Base-by-base conservation (phyloP, 1,284 basidiomycete species). In the Melanopsichium pennsylvanicum region DNA sequence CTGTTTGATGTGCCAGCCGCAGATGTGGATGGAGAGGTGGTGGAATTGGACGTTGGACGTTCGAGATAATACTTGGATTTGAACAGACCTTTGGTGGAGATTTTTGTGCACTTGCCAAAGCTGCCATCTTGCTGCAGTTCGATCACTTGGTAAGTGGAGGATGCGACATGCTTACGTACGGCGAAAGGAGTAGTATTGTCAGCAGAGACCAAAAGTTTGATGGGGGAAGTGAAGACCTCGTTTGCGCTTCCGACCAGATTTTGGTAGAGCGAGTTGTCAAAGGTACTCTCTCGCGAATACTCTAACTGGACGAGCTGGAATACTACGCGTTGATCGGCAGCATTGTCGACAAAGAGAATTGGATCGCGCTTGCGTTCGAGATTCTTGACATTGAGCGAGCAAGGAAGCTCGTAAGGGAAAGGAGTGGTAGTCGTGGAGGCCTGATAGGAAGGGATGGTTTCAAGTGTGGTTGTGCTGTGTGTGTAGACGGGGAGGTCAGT, bases 61-160 rank as follows among this genome's bases (percentile, higher is more conserved):
- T 68, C 58, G 39, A 68, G 51, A 29, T 57, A 42, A 37, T 68
- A 68, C 31, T 68, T 68, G 54, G 40, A 58, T 55, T 63, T 69
- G 50, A 69, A 69, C 6, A 69, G 40, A 40, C 66, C 66, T 35
- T 63, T 69, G 29, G 59, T 63, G 16, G 25, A 10, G 36, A 69
- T 69, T 60, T 69, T 69, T 37, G 59, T 62, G 46, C 46, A 58
- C 13, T 35, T 50, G 34, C 55, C 66, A 27, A 63, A 49, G 33
- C 42, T 46, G 16, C 42, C 59, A 22, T 63, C 55, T 2, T 55
- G 34, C 16, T 47, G 55, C 21, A 63, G 47, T 37, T 63, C 32
- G 47, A 69, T 63, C 26, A 69, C 21, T 19, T 69, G 59, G 51
- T 69, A 69, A 2, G 66, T 59, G 25, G 50, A 50, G 3, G 59